These are phyloP conservation scores for Sporisorium sorghi DNA, from an alignment of 1,284 basidiomycete genomes.

Conservation along the genomic window DNA sequence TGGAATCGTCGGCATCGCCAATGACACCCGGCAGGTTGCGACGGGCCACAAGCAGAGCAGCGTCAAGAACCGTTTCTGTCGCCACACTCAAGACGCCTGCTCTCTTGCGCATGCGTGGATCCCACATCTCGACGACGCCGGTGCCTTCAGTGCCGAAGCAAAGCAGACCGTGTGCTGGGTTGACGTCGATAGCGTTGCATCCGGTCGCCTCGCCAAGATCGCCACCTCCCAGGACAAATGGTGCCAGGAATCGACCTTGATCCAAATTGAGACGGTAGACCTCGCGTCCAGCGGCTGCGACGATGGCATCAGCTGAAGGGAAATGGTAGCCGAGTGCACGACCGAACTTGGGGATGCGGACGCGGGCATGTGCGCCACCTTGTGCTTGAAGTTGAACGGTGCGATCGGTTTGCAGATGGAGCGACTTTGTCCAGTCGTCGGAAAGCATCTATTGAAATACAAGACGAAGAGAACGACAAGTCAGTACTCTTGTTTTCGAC, in stretches of 20 bases:
- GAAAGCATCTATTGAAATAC: constrained; percentile 80
- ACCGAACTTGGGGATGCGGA: constrained; percentile 93
- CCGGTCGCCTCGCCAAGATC: constrained; percentile 75
- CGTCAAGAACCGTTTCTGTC: constrained; percentile 70
- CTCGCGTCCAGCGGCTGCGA: constrained; percentile 83
- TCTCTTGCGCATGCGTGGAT: constrained; percentile 82
- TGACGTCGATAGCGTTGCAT: constrained; percentile 92
- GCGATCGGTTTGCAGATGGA: constrained; percentile 96
- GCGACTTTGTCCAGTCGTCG: constrained; percentile 98
- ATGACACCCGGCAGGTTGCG: constrained; percentile 66
- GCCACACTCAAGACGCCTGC: constrained; percentile 85
- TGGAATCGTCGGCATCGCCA: constrained; percentile 52
- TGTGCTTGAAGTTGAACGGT: constrained; percentile 94
- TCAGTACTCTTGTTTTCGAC: constrained; percentile 2
- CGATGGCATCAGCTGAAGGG: constrained; percentile 82
- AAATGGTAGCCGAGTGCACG: constrained; percentile 90
- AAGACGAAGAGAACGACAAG: not conserved
- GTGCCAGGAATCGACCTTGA: constrained; percentile 83
- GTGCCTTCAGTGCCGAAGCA: constrained; percentile 84
- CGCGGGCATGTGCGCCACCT: constrained; percentile 88
- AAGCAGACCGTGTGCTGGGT: constrained; percentile 90
- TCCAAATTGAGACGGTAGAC: constrained; percentile 94
- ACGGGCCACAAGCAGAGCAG: constrained; percentile 68
- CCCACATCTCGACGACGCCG: constrained; percentile 94
- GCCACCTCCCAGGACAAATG: constrained; percentile 60